These are phyloP conservation scores for Nothophoma quercina DNA, from an alignment of 2,329 filamentous ascomycete genomes.

Conservation along the genomic window DNA sequence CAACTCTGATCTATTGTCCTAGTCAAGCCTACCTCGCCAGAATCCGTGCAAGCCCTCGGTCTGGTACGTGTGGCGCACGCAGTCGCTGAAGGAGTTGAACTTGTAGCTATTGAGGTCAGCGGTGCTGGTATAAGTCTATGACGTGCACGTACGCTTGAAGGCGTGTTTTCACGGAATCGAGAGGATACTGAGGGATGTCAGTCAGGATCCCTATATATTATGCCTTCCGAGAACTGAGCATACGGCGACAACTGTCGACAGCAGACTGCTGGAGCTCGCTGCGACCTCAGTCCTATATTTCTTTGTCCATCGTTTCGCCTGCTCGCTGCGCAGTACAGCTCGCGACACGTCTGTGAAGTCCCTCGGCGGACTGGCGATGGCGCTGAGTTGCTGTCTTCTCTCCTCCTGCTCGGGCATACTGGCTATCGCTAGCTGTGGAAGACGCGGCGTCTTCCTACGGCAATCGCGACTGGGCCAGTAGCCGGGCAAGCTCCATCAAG, in stretches of 20 bases:
- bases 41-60: slow-evolving; percentile 60
- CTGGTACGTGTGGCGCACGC: slow-evolving; percentile 76
- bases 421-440: slow-evolving; percentile 59
- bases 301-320: slow-evolving; percentile 69
- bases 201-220: slow-evolving; percentile 1
- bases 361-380: slow-evolving; percentile 42
- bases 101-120: slow-evolving; percentile 62
- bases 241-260: slow-evolving; percentile 78
- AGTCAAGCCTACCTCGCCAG: slow-evolving; percentile 59
- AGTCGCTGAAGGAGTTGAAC: slow-evolving; percentile 76
- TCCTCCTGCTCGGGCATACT: slow-evolving; percentile 51
- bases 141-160: slow-evolving; percentile 71
- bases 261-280: slow-evolving; percentile 76
- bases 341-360: slow-evolving; percentile 49
- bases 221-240: slow-evolving; percentile 22
- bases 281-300: slow-evolving; percentile 82
- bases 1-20: background rate
- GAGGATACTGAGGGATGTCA: slow-evolving; percentile 67
- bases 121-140: background rate
- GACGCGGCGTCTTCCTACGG: slow-evolving; percentile 65
- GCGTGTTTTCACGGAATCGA: slow-evolving; percentile 88
- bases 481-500: slow-evolving; percentile 64
- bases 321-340: slow-evolving; percentile 48
- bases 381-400: slow-evolving; percentile 30
- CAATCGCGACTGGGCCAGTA: slow-evolving; percentile 65